Conservation (phyloP, 208 protist genomes). For the Wallacemonas sp. region DNA sequence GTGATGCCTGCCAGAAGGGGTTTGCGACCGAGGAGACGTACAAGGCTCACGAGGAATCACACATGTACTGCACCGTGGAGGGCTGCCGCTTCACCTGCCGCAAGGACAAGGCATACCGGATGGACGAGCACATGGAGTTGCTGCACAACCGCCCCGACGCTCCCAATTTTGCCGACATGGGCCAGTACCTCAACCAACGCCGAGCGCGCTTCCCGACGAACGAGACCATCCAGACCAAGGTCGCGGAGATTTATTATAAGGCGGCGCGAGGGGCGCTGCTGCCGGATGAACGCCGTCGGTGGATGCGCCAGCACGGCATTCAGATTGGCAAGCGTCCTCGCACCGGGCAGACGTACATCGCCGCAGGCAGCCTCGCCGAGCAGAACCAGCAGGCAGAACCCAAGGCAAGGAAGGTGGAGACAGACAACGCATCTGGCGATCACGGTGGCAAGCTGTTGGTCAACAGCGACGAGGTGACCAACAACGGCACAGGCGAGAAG, state of each 20-base stretch:
- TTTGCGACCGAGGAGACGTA: constrained; percentile 57
- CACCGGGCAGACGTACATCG: constrained; percentile 54
- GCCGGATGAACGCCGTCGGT: constrained; percentile 74
- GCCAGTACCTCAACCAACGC: constrained; percentile 68
- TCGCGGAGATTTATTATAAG: constrained; percentile 89
- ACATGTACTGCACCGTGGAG: constrained; percentile 79
- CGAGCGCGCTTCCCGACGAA: constrained; percentile 76
- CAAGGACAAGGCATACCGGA: constrained; percentile 56
- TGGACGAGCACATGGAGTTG: constrained; percentile 86
- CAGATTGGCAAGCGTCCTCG: constrained; percentile 65
- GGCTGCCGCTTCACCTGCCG: constrained; percentile 87
- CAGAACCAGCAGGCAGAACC: background rate
- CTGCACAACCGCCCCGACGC: constrained; percentile 86
- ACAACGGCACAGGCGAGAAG: no score
- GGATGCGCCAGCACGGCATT: constrained; percentile 82
- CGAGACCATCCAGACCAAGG: constrained; percentile 66
- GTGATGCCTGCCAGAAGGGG: constrained; percentile 79
- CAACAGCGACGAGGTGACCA: background rate
- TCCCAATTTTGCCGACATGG: constrained; percentile 70
- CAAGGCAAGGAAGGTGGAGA: background rate
- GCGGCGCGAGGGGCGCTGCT: constrained; percentile 70
- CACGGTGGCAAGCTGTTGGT: no score
- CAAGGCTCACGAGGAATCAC: constrained; percentile 55
- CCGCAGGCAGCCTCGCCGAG: constrained; percentile 27
- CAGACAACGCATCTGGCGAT: no score